Conservation (phyloP, 768 basidiomycete genomes). For the Boletus tylopilopsis region DNA sequence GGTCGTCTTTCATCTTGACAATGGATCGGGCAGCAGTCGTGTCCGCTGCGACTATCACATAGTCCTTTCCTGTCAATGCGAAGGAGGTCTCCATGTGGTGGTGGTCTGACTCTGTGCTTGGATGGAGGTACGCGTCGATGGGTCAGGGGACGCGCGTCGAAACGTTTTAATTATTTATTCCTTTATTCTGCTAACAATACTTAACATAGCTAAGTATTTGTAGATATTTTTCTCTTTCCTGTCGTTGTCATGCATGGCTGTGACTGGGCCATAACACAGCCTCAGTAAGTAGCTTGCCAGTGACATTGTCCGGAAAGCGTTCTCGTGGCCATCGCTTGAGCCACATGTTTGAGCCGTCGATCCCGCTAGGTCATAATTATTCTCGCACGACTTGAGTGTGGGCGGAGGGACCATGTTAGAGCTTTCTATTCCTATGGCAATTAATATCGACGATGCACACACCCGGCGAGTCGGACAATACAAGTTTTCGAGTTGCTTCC, state of each 20-base stretch:
- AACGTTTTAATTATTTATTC: conserved; percentile 16
- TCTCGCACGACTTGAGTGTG: background rate
- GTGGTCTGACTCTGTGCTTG: conserved; percentile 5
- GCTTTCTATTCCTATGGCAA: background rate
- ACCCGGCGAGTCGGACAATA: too few relatives aligned
- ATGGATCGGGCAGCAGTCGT: conserved; percentile 87
- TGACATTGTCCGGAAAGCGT: background rate
- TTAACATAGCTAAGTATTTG: too few relatives aligned
- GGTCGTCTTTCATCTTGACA: conserved; percentile 95
- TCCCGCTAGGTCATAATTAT: conserved; percentile 3
- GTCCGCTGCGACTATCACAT: conserved; percentile 89
- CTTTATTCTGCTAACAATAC: too few relatives aligned
- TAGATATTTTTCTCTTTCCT: too few relatives aligned
- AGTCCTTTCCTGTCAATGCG: conserved; percentile 88
- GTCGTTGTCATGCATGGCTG: too few relatives aligned
- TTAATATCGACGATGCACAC: background rate
- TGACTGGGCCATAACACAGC: too few relatives aligned
- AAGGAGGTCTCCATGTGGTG: conserved; percentile 84
- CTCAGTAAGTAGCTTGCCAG: too few relatives aligned
- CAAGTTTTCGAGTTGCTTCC: background rate
- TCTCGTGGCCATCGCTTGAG: background rate
- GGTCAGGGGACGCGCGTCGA: conserved; percentile 31
- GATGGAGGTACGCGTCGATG: background rate
- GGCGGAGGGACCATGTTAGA: background rate
- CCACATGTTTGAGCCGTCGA: background rate